These are phyloP conservation scores for Colletotrichum musicola DNA, from an alignment of 2,329 filamentous ascomycete genomes.

Conservation along the genomic window DNA sequence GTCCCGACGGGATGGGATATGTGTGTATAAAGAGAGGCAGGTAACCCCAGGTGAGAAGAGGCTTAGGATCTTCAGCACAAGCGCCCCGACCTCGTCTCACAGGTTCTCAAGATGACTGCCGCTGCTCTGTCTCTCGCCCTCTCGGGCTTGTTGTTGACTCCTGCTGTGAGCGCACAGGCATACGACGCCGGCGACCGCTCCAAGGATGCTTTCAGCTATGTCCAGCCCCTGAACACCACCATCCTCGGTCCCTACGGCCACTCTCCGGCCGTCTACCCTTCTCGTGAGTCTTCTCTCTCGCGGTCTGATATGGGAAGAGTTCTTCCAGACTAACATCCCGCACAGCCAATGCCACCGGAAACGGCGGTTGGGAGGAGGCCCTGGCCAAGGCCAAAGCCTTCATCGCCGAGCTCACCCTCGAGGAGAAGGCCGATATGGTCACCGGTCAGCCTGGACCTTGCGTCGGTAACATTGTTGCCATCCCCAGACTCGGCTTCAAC, in stretches of 20 bases:
- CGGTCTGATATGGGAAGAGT: neutral
- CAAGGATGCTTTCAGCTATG: constrained; percentile 51
- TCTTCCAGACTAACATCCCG: constrained; percentile 34
- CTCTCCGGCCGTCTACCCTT: constrained; percentile 51
- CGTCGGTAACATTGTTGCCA: constrained; percentile 52
- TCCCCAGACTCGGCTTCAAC: constrained; percentile 55
- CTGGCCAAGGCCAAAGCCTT: constrained; percentile 52
- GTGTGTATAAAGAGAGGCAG: constrained; percentile 26
- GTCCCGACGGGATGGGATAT: neutral
- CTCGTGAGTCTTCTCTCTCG: constrained; percentile 47
- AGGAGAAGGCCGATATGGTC: constrained; percentile 50
- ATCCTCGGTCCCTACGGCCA: constrained; percentile 56
- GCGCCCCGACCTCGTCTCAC: constrained; percentile 27
- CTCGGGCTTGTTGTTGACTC: constrained; percentile 48
- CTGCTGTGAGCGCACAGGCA: constrained; percentile 44
- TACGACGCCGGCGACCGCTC: constrained; percentile 43
- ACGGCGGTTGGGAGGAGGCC: constrained; percentile 51
- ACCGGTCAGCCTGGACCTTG: constrained; percentile 51
- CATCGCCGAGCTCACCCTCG: constrained; percentile 45
- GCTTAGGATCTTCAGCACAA: constrained; percentile 25
- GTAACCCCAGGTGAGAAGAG: neutral
- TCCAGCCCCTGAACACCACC: constrained; percentile 57
- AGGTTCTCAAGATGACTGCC: constrained; percentile 39
- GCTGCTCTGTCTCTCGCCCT: constrained; percentile 59
- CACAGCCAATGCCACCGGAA: constrained; percentile 52